phyloP scores from a whole-genome alignment of 176 grass and related monocot species.

The Carex parvula region DNA sequence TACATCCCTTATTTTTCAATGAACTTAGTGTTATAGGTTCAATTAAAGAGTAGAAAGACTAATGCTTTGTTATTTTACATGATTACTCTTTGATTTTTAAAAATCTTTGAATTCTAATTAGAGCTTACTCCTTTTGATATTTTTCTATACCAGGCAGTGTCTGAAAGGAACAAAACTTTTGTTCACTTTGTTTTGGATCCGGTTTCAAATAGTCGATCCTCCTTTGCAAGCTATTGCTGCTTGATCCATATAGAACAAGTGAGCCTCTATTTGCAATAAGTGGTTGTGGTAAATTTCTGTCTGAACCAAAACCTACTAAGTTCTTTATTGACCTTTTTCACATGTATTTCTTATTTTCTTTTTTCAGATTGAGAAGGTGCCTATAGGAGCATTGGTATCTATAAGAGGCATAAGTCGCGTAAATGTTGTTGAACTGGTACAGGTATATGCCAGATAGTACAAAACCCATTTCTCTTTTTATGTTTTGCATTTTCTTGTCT shows the following conservation, averaged over 20 bases:
- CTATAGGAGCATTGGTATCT: constrained; percentile 73
- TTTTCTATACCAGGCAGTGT: constrained; percentile 49
- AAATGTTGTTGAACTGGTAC: constrained; percentile 64
- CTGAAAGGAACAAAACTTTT: constrained; percentile 57
- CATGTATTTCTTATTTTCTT: constrained; percentile 38
- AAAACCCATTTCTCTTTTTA: not conserved
- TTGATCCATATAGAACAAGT: constrained; percentile 88
- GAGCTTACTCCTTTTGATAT: constrained; percentile 18
- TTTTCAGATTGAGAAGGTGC: constrained; percentile 68
- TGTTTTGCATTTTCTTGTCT: not conserved
- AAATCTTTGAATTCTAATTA: not conserved
- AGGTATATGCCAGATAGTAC: constrained; percentile 35
- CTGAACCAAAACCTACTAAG: not conserved
- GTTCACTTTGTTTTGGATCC: constrained; percentile 93
- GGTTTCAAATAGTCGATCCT: constrained; percentile 53
- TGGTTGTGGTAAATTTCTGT: not conserved
- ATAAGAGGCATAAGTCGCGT: constrained; percentile 89
- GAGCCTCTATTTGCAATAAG: constrained; percentile 30
- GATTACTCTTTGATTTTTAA: not conserved
- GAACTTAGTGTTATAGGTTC: not conserved
- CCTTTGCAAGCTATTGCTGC: constrained; percentile 79
- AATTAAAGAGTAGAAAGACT: not conserved
- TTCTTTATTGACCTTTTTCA: not conserved
- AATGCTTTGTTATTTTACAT: not conserved
- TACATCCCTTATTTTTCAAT: constrained; percentile 12